A percentile compares a stretch with the other conserved stretches of the same genome.
phyloP scores from a whole-genome alignment of 305 asterid species.

The Coffea humblotiana region DNA sequence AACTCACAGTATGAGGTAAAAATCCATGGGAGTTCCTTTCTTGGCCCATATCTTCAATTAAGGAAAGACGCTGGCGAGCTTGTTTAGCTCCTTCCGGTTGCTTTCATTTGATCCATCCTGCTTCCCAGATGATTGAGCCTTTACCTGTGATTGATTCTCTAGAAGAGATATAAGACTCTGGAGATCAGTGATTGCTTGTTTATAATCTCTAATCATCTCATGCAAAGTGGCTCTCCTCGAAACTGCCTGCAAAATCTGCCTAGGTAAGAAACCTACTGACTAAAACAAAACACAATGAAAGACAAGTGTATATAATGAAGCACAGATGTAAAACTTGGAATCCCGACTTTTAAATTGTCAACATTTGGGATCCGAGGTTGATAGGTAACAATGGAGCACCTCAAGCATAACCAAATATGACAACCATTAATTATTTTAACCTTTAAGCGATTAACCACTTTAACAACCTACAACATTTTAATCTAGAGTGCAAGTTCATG shows the following conservation, averaged over 20 bases:
- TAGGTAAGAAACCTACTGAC: conserved; percentile 1
- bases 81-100: conserved; percentile 55
- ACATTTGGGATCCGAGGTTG: background rate
- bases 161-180: conserved; percentile 67
- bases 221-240: conserved; percentile 90
- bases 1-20: conserved; percentile 85
- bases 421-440: background rate
- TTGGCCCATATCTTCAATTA: conserved; percentile 66
- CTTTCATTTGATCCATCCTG: conserved; percentile 53
- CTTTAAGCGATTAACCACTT: background rate
- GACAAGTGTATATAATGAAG: background rate
- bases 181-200: conserved; percentile 68
- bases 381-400: background rate
- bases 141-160: conserved; percentile 51
- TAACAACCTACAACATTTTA: background rate
- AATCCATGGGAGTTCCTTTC: conserved; percentile 57
- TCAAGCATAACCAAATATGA: background rate
- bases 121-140: conserved; percentile 33
- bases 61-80: conserved; percentile 63
- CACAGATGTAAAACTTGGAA: conserved; percentile 8
- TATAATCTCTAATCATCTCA: conserved; percentile 88
- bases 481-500: background rate
- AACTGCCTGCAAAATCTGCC: conserved; percentile 57
- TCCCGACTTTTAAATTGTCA: background rate
- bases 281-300: background rate